Evolutionary conservation across 2,329 filamentous ascomycete genomes (phyloP).

Genomic region (Pseudogymnoascus sp.): DNA sequence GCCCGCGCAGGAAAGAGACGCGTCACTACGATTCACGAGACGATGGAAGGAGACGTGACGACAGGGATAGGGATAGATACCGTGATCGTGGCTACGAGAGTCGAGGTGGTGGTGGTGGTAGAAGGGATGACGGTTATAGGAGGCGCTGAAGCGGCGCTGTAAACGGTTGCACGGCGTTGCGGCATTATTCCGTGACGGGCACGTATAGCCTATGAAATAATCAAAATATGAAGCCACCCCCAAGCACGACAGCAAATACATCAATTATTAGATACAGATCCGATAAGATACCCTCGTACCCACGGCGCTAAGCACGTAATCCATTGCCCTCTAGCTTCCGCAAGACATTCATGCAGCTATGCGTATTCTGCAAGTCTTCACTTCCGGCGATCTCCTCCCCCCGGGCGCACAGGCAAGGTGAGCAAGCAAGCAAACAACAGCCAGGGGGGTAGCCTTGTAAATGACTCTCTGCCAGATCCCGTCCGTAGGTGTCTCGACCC

Average conservation of each 20-base stretch:
- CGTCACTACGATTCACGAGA: constrained; percentile 21
- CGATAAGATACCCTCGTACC: background rate
- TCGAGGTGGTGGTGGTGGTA: constrained; percentile 14
- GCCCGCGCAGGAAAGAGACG: constrained; percentile 21
- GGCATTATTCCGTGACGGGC: background rate
- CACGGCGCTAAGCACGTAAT: background rate
- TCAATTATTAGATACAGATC: background rate
- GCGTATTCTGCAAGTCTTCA: background rate
- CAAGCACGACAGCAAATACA: constrained; percentile 7
- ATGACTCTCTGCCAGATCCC: constrained; percentile 5
- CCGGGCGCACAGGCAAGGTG: background rate
- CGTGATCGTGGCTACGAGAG: constrained; percentile 17
- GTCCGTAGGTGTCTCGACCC: background rate
- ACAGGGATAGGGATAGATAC: constrained; percentile 21
- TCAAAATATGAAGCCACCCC: background rate
- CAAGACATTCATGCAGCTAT: background rate
- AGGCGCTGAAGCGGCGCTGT: constrained; percentile 13
- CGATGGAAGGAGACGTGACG: constrained; percentile 17
- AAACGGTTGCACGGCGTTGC: background rate
- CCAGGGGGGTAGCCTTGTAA: background rate
- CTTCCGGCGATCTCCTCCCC: background rate
- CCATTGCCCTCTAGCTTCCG: background rate
- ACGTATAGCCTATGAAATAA: background rate
- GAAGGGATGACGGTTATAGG: constrained; percentile 24
- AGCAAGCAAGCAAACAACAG: background rate